Conservation (phyloP, 768 basidiomycete species). For the Brasilioporus rufonigricans region DNA sequence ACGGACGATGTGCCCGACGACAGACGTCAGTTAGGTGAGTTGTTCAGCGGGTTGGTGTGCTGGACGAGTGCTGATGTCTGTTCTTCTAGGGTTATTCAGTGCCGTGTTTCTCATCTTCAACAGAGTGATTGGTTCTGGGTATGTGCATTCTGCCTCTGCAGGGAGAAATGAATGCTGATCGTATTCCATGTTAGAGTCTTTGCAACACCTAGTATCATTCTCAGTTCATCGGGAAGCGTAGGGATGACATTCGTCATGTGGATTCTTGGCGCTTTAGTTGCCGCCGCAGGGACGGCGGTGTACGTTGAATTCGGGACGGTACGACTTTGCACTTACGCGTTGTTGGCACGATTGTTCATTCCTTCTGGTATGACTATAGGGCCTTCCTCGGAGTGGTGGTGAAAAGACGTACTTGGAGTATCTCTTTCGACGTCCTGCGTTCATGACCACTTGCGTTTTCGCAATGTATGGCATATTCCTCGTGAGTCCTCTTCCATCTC, state of each 20-base stretch:
- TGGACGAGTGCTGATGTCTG: neutral
- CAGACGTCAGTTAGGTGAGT: constrained; percentile 52
- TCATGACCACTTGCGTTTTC: constrained; percentile 59
- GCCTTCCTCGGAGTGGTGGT: constrained; percentile 66
- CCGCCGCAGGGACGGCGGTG: constrained; percentile 64
- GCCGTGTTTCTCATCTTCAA: constrained; percentile 72
- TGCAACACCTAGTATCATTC: constrained; percentile 65
- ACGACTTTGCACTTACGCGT: constrained; percentile 7
- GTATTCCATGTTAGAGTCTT: constrained; percentile 51
- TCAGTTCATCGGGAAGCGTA: constrained; percentile 66
- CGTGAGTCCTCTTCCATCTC: constrained; percentile 35
- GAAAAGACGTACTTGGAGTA: constrained; percentile 74
- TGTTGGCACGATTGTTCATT: neutral
- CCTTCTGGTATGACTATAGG: constrained; percentile 35
- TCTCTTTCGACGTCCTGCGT: constrained; percentile 61
- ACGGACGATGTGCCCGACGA: constrained; percentile 47
- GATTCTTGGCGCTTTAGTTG: constrained; percentile 64
- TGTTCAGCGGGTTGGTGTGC: neutral
- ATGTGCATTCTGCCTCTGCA: neutral
- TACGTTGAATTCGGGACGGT: constrained; percentile 78
- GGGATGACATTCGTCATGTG: constrained; percentile 69
- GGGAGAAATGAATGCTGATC: neutral
- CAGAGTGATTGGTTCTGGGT: constrained; percentile 72
- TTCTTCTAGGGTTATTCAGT: constrained; percentile 34
- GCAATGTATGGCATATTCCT: constrained; percentile 56